These are phyloP conservation scores for Apiospora kogelbergensis DNA, from an alignment of 2,329 filamentous ascomycete genomes.

Conservation along the genomic window DNA sequence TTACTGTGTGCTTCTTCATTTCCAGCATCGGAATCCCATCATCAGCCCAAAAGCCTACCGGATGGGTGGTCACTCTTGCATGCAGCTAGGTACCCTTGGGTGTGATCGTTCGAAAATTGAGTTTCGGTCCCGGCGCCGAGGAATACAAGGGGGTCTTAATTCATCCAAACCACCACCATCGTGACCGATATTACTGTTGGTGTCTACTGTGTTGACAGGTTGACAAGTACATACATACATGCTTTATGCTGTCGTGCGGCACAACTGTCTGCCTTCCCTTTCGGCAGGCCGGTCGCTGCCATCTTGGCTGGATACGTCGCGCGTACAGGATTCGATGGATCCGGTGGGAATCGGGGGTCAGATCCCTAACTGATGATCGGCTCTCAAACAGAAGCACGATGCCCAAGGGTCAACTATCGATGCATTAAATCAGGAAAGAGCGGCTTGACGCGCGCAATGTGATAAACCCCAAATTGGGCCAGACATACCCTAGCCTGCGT, in stretches of 20 bases:
- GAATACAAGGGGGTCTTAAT: background rate
- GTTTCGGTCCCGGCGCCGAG: background rate
- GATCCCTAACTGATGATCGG: background rate
- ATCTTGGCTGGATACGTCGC: background rate
- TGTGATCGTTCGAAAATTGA: background rate
- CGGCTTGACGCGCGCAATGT: background rate
- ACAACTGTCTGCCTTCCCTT: background rate
- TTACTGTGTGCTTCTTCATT: too few species aligned
- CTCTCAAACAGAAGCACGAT: background rate
- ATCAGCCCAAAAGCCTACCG: background rate
- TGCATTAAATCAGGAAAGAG: background rate
- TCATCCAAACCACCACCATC: background rate
- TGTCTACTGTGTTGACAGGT: too few species aligned
- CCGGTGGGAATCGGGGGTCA: background rate
- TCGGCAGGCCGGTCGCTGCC: too few species aligned
- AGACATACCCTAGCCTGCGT: background rate
- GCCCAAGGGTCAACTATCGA: background rate
- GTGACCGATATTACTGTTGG: background rate
- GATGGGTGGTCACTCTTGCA: background rate
- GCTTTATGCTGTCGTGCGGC: background rate
- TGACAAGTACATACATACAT: too few species aligned
- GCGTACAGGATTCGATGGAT: background rate
- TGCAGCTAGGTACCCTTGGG: background rate
- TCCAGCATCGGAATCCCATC: background rate
- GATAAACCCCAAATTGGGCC: background rate